phyloP scores from a whole-genome alignment of 352 stramenopile genomes.

The Globisporangium lucens region DNA sequence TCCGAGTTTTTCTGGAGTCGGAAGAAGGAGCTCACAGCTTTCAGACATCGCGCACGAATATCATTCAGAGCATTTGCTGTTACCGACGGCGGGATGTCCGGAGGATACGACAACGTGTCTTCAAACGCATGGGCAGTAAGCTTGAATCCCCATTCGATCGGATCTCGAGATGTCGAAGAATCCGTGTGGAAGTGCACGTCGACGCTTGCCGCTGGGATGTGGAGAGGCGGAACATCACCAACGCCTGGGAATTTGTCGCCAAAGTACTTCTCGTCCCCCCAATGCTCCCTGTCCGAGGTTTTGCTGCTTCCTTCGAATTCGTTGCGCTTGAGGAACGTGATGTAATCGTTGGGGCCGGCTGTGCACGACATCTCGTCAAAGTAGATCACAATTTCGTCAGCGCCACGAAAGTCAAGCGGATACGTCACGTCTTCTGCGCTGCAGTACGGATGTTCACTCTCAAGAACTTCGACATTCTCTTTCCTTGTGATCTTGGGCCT shows the following conservation, averaged over 20 bases:
- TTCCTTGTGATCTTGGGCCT: conserved; percentile 54
- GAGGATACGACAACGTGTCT: conserved; percentile 43
- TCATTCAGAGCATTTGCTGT: conserved; percentile 44
- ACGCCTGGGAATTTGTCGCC: conserved; percentile 69
- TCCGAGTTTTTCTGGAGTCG: conserved; percentile 18
- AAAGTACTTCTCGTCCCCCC: conserved; percentile 75
- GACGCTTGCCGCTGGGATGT: conserved; percentile 59
- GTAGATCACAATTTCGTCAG: conserved; percentile 65
- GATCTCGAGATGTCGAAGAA: conserved; percentile 22
- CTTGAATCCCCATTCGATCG: conserved; percentile 80
- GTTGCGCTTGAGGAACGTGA: conserved; percentile 67
- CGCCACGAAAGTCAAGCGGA: conserved; percentile 60
- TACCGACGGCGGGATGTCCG: conserved; percentile 49
- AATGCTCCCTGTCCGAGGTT: conserved; percentile 33
- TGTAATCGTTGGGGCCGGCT: conserved; percentile 69
- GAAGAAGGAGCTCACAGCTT: conserved; percentile 39
- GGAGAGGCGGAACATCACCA: conserved; percentile 44
- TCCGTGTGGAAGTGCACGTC: conserved; percentile 78
- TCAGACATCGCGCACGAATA: conserved; percentile 55
- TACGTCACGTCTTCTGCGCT: conserved; percentile 61
- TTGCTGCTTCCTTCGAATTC: conserved; percentile 16
- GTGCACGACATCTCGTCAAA: conserved; percentile 82
- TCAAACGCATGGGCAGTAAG: conserved; percentile 68
- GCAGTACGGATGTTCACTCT: conserved; percentile 75
- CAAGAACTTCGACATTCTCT: conserved; percentile 70